Evolutionary conservation across 2,329 filamentous ascomycete genomes (phyloP).

Genomic region (Trichoderma lentiforme): DNA sequence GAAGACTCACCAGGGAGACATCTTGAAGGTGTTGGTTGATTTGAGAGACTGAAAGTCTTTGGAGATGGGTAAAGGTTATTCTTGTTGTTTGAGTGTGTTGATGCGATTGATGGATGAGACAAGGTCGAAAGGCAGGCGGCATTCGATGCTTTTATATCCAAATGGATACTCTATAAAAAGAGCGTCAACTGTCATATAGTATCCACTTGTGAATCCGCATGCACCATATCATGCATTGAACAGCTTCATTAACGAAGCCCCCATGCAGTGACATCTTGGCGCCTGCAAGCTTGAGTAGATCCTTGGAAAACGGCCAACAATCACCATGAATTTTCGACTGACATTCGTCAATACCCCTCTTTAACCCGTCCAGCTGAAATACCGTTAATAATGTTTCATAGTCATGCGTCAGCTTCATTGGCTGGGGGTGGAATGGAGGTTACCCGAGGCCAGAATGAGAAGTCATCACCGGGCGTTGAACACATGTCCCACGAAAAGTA

Average conservation of each 20-base stretch:
- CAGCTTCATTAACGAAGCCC: not conserved
- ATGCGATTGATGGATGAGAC: not conserved
- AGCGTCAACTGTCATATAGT: not conserved
- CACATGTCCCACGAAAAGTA: not conserved
- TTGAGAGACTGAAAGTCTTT: not conserved
- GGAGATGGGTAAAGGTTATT: not conserved
- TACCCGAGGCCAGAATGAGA: not conserved
- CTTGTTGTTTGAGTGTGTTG: not conserved
- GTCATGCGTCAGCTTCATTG: not conserved
- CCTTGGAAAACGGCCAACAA: not conserved
- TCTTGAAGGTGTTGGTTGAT: not conserved
- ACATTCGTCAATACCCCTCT: not conserved
- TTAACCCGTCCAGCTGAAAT: not conserved
- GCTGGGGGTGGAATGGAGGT: not conserved
- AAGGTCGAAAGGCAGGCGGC: not conserved
- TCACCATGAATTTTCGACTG: not conserved
- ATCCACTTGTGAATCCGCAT: not conserved
- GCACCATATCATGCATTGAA: not conserved
- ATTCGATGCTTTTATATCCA: slow-evolving; percentile 1
- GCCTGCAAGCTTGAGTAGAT: not conserved
- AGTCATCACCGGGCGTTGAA: not conserved
- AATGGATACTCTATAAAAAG: not conserved
- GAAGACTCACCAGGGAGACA: slow-evolving; percentile 14
- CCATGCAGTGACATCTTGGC: not conserved
- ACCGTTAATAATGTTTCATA: not conserved